Conservation (phyloP, 495 filamentous ascomycete species). For the Pseudoneurospora amorphoporcata region DNA sequence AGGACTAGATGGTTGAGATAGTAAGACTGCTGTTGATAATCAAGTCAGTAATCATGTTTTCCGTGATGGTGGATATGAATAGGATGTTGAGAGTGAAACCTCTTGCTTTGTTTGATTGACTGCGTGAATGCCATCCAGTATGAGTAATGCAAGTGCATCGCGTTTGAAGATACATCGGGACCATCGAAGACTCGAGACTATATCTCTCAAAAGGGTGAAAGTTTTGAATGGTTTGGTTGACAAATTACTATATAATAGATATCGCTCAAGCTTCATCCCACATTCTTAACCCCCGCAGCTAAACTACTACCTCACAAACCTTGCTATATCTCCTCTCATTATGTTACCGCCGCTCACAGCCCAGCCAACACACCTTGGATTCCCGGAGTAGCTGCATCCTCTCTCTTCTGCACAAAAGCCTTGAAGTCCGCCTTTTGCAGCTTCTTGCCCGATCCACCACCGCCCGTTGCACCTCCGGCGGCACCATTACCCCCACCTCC, state of each 20-base stretch:
- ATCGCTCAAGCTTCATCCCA: background rate
- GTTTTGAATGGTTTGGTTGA: background rate
- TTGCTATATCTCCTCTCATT: background rate
- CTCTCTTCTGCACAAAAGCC: slow-evolving; percentile 68
- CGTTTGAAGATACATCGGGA: background rate
- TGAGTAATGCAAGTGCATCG: no score
- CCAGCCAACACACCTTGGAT: slow-evolving; percentile 66
- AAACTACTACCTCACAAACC: background rate
- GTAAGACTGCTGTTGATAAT: no score
- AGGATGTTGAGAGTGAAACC: no score
- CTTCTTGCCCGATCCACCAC: slow-evolving; percentile 31
- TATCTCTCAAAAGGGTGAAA: background rate
- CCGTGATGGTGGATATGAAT: background rate
- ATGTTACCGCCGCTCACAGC: slow-evolving; percentile 17
- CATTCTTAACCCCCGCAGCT: background rate
- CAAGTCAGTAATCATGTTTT: background rate
- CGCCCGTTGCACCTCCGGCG: slow-evolving; percentile 17
- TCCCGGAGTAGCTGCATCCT: slow-evolving; percentile 69
- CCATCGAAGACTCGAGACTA: no score
- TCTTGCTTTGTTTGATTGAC: background rate
- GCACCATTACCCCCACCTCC: background rate
- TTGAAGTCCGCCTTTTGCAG: slow-evolving; percentile 64
- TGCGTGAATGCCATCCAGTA: no score
- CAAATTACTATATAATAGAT: background rate
- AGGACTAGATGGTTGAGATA: background rate